Evolutionary conservation across 2,329 filamentous ascomycete species (phyloP).

Genomic region (Cucurbitaria berberidis): DNA sequence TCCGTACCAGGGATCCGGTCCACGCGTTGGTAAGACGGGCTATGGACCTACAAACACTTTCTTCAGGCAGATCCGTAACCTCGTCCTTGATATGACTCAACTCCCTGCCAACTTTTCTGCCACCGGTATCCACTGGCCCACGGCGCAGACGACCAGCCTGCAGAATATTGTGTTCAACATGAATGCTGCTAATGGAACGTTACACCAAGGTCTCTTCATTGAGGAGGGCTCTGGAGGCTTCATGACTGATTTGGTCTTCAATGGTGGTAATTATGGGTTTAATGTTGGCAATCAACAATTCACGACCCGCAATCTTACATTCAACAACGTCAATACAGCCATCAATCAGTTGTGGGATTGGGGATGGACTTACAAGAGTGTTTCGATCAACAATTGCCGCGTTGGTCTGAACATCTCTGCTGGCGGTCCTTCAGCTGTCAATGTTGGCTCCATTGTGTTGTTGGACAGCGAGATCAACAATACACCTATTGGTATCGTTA

Average conservation of each 20-base stretch:
- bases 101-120: constrained; percentile 55
- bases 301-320: constrained; percentile 63
- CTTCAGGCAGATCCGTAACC: constrained; percentile 68
- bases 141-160: constrained; percentile 53
- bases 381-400: constrained; percentile 60
- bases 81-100: constrained; percentile 65
- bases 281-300: constrained; percentile 58
- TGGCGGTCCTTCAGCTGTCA: constrained; percentile 46
- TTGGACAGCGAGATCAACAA: constrained; percentile 63
- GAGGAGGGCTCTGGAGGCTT: constrained; percentile 55
- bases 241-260: constrained; percentile 54
- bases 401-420: constrained; percentile 59
- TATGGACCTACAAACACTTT: constrained; percentile 66
- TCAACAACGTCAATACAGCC: constrained; percentile 59
- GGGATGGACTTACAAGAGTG: constrained; percentile 62
- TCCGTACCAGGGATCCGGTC: constrained; percentile 52
- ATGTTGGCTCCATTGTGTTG: constrained; percentile 62
- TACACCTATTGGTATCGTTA: constrained; percentile 58
- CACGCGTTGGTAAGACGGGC: constrained; percentile 42
- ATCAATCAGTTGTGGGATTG: constrained; percentile 66
- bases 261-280: constrained; percentile 51
- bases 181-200: constrained; percentile 52
- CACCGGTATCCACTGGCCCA: constrained; percentile 56
- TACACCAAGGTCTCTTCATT: constrained; percentile 55
- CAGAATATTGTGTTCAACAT: constrained; percentile 55